A percentile compares a stretch with the other conserved stretches of the same genome.
phyloP scores from a whole-genome alignment of 2,329 filamentous ascomycete species.

The Aspergillaceae sp. region DNA sequence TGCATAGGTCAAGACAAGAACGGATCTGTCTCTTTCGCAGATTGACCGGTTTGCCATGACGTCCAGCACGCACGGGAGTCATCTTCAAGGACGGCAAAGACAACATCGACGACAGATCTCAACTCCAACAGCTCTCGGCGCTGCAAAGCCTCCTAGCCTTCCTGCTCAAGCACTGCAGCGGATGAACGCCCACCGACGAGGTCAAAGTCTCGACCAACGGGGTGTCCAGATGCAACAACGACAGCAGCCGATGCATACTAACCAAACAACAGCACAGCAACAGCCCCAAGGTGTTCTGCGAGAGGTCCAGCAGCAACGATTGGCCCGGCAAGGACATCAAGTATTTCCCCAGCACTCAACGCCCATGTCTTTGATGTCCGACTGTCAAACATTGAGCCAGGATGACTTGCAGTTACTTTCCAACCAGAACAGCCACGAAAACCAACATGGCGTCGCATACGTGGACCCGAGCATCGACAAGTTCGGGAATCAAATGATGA shows the following conservation, averaged over 20 bases:
- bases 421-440: conserved; percentile 30
- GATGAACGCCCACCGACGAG: conserved; percentile 62
- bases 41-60: conserved; percentile 54
- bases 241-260: conserved; percentile 42
- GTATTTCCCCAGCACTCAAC: conserved; percentile 25
- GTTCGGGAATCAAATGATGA: not conserved
- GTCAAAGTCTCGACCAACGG: conserved; percentile 73
- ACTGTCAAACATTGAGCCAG: conserved; percentile 21
- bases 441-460: conserved; percentile 18
- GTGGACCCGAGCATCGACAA: conserved; percentile 10
- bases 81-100: conserved; percentile 64
- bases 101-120: conserved; percentile 83
- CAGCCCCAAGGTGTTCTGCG: conserved; percentile 71
- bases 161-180: conserved; percentile 46
- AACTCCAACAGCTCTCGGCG: conserved; percentile 69
- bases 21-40: conserved; percentile 12
- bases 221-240: conserved; percentile 45
- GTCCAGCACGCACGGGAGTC: conserved; percentile 59
- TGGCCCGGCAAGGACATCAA: conserved; percentile 64
- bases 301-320: conserved; percentile 83
- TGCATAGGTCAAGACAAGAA: conserved; percentile 8
- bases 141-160: conserved; percentile 60
- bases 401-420: conserved; percentile 24
- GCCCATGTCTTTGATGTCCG: conserved; percentile 15
- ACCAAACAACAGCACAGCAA: conserved; percentile 48